phyloP scores from a whole-genome alignment of 208 protist genomes.

The Crithidia mellificae region DNA sequence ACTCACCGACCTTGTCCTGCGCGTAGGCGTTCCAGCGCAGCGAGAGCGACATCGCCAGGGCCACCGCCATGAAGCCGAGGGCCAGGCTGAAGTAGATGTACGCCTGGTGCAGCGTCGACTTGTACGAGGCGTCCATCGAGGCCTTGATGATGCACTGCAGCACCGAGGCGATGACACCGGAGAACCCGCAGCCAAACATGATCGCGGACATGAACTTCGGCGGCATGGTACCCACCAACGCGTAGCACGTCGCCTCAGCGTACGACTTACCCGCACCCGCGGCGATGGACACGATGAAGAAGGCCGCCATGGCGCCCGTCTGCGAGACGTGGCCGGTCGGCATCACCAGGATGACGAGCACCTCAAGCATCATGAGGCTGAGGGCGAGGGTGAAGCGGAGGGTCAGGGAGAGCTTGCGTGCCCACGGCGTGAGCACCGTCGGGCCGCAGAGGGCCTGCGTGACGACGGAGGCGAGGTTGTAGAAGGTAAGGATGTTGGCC shows the following conservation, averaged over 20 bases:
- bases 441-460: constrained; percentile 70
- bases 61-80: constrained; percentile 56
- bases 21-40: constrained; percentile 71
- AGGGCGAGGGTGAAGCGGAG: constrained; percentile 57
- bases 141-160: constrained; percentile 89
- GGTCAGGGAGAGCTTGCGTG: constrained; percentile 55
- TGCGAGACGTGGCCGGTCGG: constrained; percentile 48
- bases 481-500: constrained; percentile 80
- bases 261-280: constrained; percentile 78
- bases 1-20: constrained; percentile 74
- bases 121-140: constrained; percentile 55
- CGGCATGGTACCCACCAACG: constrained; percentile 73
- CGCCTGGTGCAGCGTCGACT: constrained; percentile 42
- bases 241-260: constrained; percentile 85
- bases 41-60: constrained; percentile 53
- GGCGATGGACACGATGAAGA: constrained; percentile 63
- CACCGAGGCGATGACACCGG: constrained; percentile 62
- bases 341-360: constrained; percentile 66
- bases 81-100: constrained; percentile 84
- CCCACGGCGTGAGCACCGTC: constrained; percentile 61
- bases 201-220: constrained; percentile 83
- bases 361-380: constrained; percentile 64
- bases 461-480: constrained; percentile 71
- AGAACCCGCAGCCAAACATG: constrained; percentile 87
- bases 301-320: constrained; percentile 58